Evolutionary conservation across 2,329 filamentous ascomycete species (phyloP).

Genomic region (Diaporthe sp.): DNA sequence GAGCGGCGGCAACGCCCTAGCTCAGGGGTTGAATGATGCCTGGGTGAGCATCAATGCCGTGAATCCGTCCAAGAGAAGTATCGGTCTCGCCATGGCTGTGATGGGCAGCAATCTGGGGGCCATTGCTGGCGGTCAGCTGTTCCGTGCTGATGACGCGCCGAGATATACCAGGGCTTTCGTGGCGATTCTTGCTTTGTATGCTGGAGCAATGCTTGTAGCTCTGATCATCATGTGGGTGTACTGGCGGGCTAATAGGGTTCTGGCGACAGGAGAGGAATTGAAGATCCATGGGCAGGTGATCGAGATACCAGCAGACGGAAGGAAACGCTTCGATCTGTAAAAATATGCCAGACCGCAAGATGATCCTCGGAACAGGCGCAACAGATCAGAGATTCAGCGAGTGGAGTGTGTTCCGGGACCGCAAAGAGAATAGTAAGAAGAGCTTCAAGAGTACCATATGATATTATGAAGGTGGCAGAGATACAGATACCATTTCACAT

Average conservation of each 20-base stretch:
- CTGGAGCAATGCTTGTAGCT: conserved; percentile 39
- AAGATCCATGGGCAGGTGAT: not conserved
- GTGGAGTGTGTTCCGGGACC: no score
- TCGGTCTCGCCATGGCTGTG: conserved; percentile 42
- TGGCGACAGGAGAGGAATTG: not conserved
- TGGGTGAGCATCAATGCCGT: conserved; percentile 42
- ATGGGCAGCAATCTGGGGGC: conserved; percentile 43
- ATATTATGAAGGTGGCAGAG: no score
- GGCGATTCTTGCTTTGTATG: conserved; percentile 40
- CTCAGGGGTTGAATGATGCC: conserved; percentile 40
- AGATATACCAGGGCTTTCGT: conserved; percentile 40
- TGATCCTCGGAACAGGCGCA: not conserved
- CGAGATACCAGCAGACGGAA: not conserved
- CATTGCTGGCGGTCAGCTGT: conserved; percentile 38
- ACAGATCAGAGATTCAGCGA: not conserved
- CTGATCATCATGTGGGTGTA: not conserved
- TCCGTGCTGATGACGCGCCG: conserved; percentile 39
- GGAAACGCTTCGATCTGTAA: not conserved
- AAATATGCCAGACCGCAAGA: not conserved
- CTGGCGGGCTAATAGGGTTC: not conserved
- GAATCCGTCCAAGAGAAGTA: conserved; percentile 33
- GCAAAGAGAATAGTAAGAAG: no score
- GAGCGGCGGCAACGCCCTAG: conserved; percentile 39
- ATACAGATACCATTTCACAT: no score
- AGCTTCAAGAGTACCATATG: no score